A percentile compares a stretch with the other conserved stretches of the same genome.
Conservation (phyloP, 2,329 filamentous ascomycete species). For the Claviceps pazoutovae region DNA sequence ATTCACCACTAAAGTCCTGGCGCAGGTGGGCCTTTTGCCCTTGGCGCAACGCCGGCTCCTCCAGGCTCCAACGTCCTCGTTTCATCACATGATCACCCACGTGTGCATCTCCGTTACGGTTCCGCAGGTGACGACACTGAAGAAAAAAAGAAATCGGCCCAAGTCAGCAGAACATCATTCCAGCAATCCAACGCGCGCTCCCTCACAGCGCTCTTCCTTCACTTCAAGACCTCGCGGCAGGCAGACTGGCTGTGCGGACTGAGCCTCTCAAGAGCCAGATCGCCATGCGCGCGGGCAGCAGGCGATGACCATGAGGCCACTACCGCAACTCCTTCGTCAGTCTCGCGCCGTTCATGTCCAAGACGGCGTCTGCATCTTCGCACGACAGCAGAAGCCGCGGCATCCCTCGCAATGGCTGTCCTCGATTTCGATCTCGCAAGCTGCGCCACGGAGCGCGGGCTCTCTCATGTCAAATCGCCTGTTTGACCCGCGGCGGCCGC, state of each 20-base stretch:
- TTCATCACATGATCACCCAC: constrained; percentile 5
- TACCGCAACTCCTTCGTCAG: constrained; percentile 17
- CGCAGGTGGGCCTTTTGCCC: constrained; percentile 1
- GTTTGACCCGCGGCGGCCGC: constrained; percentile 18
- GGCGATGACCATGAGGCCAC: constrained; percentile 19
- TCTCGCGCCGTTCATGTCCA: constrained; percentile 14
- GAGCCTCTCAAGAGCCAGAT: neutral
- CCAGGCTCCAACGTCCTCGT: too few species aligned
- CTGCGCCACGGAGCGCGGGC: constrained; percentile 11
- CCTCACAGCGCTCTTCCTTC: neutral
- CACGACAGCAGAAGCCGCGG: constrained; percentile 4
- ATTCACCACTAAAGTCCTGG: too few species aligned
- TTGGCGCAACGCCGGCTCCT: constrained; percentile 4
- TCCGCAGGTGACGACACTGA: neutral
- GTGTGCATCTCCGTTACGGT: neutral
- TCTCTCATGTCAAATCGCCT: constrained; percentile 24
- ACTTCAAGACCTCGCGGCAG: neutral
- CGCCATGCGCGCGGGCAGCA: constrained; percentile 16
- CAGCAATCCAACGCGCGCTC: neutral
- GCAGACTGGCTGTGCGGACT: neutral
- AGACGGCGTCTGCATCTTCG: constrained; percentile 10
- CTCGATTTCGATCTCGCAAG: constrained; percentile 13
- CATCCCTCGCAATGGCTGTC: constrained; percentile 17
- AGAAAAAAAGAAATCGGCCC: neutral
- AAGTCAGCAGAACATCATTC: neutral